Conservation (phyloP, 1,284 basidiomycete species). For the Calocybe gambosa region DNA sequence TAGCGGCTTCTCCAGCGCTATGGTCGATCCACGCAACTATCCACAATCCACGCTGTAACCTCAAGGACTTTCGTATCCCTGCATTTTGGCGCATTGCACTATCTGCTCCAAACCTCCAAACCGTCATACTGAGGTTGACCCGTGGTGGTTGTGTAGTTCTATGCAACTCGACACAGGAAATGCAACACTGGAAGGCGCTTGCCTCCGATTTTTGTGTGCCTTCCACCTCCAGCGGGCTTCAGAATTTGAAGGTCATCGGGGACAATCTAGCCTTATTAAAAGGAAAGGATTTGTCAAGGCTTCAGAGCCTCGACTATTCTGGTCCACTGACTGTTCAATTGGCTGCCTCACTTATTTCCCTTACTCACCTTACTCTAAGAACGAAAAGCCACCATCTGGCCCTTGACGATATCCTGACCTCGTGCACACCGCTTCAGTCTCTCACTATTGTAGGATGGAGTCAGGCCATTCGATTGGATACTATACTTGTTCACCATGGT, state of each 20-base stretch:
- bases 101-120: constrained; percentile 1
- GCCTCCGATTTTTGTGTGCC: neutral
- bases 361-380: neutral
- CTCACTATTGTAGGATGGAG: neutral
- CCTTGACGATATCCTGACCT: neutral
- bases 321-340: neutral
- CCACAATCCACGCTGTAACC: neutral
- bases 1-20: neutral
- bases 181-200: neutral
- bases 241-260: neutral
- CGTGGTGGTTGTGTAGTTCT: neutral
- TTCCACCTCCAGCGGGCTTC: neutral
- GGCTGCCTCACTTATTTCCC: neutral
- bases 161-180: neutral
- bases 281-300: neutral
- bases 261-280: neutral
- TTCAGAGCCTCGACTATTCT: neutral
- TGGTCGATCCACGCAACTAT: neutral
- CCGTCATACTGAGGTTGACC: neutral
- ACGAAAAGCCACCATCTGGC: neutral
- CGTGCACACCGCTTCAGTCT: neutral
- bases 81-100: neutral
- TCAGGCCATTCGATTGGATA: neutral
- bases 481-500: neutral
- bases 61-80: neutral